A percentile compares a stretch with the other conserved stretches of the same genome.
These are phyloP conservation scores for Sporisorium scitamineum DNA, from an alignment of 1,284 basidiomycete genomes.

Conservation along the genomic window DNA sequence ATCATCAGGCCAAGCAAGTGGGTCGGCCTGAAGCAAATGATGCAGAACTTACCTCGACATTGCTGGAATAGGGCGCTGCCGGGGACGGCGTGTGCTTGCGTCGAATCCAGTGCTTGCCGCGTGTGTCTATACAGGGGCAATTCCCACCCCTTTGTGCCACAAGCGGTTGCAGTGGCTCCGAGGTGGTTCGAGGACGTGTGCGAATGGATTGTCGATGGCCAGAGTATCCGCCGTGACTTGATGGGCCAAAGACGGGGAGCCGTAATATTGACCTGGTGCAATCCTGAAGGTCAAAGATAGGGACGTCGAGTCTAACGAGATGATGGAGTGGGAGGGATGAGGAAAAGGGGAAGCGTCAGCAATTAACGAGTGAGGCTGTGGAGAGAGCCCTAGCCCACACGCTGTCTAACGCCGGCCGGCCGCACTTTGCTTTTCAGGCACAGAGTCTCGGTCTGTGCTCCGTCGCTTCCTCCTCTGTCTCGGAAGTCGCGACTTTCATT, in stretches of 20 bases:
- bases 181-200: background rate
- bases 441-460: background rate
- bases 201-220: background rate
- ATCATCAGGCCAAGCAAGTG: background rate
- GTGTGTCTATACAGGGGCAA: background rate
- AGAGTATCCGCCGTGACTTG: background rate
- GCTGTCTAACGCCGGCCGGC: slow-evolving; percentile 4
- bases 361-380: background rate
- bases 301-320: background rate
- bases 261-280: background rate
- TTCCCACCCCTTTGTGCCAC: background rate
- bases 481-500: slow-evolving; percentile 3
- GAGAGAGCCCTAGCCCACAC: background rate
- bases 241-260: background rate
- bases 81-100: slow-evolving; percentile 2
- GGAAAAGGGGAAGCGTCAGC: background rate
- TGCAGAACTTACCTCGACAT: slow-evolving; percentile 17
- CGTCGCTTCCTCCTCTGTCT: background rate
- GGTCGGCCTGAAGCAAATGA: background rate
- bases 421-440: background rate
- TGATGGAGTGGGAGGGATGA: background rate
- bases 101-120: background rate
- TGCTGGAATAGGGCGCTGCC: background rate
- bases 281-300: background rate
- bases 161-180: background rate